Evolutionary conservation across 1,284 basidiomycete species (phyloP).

Genomic region (Trametes sp.): DNA sequence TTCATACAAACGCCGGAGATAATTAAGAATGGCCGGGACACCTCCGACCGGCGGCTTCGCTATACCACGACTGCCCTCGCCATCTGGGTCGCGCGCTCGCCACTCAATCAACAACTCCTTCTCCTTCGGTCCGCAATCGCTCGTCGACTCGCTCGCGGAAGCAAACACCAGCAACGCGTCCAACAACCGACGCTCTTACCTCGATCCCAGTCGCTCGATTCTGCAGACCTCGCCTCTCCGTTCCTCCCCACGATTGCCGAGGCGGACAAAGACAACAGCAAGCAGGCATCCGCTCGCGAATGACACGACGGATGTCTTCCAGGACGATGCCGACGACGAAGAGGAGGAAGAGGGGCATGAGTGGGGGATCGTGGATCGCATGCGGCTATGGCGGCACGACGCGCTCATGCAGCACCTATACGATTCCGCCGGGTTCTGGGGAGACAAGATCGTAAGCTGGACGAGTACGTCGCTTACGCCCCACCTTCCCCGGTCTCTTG

Average conservation of each 20-base stretch:
- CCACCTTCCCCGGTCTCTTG: not conserved
- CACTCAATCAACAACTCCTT: constrained; percentile 81
- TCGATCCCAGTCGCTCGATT: constrained; percentile 80
- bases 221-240: constrained; percentile 72
- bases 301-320: constrained; percentile 79
- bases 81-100: constrained; percentile 59
- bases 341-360: constrained; percentile 70
- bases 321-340: constrained; percentile 55
- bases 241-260: constrained; percentile 60
- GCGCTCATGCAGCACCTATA: constrained; percentile 98
- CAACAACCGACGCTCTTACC: constrained; percentile 58
- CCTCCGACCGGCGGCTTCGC: constrained; percentile 47
- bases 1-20: too few species aligned
- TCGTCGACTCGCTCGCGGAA: constrained; percentile 72
- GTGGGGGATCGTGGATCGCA: constrained; percentile 92
- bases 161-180: constrained; percentile 64
- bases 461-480: constrained; percentile 72
- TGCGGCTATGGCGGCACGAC: constrained; percentile 97
- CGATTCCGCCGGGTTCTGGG: constrained; percentile 98
- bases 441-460: constrained; percentile 94
- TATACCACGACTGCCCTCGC: constrained; percentile 45
- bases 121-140: constrained; percentile 79
- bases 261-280: constrained; percentile 56
- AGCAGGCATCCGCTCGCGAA: constrained; percentile 76
- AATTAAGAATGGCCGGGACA: constrained; percentile 38